phyloP scores from a whole-genome alignment of 768 basidiomycete species.

The Scleroderma citrinum region DNA sequence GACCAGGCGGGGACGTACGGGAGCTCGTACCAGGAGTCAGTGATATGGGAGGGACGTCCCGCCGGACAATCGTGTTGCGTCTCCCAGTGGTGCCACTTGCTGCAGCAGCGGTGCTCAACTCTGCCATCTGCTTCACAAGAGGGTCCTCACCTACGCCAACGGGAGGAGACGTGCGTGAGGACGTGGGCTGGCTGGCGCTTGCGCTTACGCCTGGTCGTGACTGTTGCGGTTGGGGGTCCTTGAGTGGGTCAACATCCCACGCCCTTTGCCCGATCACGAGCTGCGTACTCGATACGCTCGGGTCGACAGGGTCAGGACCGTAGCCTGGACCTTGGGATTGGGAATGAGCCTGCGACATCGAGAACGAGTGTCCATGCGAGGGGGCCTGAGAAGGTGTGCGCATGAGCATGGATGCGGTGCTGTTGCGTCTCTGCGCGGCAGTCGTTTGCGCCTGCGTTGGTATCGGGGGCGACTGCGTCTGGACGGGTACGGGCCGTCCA shows the following conservation, averaged over 20 bases:
- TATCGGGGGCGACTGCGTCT: background rate
- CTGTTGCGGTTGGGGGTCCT: constrained; percentile 53
- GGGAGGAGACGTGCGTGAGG: constrained; percentile 21
- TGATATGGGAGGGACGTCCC: constrained; percentile 15
- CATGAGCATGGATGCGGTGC: constrained; percentile 13
- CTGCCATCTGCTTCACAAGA: constrained; percentile 59
- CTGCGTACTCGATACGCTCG: constrained; percentile 59
- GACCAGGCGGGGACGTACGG: background rate
- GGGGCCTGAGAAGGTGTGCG: constrained; percentile 3
- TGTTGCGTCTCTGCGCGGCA: constrained; percentile 21
- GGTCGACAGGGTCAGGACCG: constrained; percentile 52
- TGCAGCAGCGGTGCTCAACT: constrained; percentile 33
- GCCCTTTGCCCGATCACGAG: constrained; percentile 53
- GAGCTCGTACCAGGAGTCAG: background rate
- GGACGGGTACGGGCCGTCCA: constrained; percentile 9
- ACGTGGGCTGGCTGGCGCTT: background rate
- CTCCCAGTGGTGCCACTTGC: constrained; percentile 9
- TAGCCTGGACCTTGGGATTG: constrained; percentile 34
- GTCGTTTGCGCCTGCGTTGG: background rate
- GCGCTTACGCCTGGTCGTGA: background rate
- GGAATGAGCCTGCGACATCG: constrained; percentile 13
- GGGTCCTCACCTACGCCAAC: constrained; percentile 50
- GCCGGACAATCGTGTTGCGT: constrained; percentile 19
- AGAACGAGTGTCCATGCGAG: background rate
- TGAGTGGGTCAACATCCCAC: constrained; percentile 59